phyloP scores from a whole-genome alignment of 306 rosid genomes.

The Luffa aegyptiaca region DNA sequence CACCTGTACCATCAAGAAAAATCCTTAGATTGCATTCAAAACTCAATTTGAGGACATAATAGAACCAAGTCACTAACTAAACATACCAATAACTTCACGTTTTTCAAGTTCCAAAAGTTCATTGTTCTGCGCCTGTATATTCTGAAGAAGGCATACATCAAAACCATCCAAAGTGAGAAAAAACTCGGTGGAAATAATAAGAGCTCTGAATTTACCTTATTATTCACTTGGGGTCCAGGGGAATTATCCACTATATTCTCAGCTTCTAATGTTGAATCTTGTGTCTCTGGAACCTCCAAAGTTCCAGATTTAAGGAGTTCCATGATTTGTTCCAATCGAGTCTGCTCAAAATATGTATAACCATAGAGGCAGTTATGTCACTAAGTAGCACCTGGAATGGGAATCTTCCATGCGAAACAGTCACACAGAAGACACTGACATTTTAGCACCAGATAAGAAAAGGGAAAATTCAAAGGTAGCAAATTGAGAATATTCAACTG shows the following conservation, averaged over 20 bases:
- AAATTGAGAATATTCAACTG: slow-evolving; percentile 6
- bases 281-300: slow-evolving; percentile 24
- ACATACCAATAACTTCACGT: slow-evolving; percentile 69
- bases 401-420: slow-evolving; percentile 31
- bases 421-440: slow-evolving; percentile 29
- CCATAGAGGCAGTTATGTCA: slow-evolving; percentile 50
- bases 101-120: slow-evolving; percentile 76
- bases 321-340: slow-evolving; percentile 80
- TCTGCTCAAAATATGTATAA: slow-evolving; percentile 56
- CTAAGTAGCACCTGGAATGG: slow-evolving; percentile 39
- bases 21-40: not conserved
- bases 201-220: slow-evolving; percentile 35
- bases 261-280: slow-evolving; percentile 20
- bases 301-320: slow-evolving; percentile 46
- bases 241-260: slow-evolving; percentile 25
- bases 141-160: slow-evolving; percentile 10
- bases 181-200: slow-evolving; percentile 7
- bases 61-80: slow-evolving; percentile 9
- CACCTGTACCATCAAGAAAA: slow-evolving; percentile 44
- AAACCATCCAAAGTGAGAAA: slow-evolving; percentile 2
- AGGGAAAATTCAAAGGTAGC: slow-evolving; percentile 25
- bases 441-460: slow-evolving; percentile 22
- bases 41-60: slow-evolving; percentile 6
- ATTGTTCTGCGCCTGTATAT: slow-evolving; percentile 25
- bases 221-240: slow-evolving; percentile 22